These are phyloP conservation scores for Lathyrus sativus DNA, from an alignment of 306 rosid species.

Conservation along the genomic window DNA sequence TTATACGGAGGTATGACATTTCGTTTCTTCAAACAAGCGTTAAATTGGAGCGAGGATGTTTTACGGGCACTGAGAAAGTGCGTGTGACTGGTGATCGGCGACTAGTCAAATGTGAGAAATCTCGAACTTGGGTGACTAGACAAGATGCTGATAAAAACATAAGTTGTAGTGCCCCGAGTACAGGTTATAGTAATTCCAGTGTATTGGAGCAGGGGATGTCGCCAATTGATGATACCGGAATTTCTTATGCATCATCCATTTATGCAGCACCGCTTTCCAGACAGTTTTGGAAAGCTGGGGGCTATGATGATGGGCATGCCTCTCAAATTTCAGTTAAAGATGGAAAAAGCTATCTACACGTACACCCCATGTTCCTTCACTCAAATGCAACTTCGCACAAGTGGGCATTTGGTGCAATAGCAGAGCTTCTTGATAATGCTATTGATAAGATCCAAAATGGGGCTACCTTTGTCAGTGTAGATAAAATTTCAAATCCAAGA, in stretches of 20 bases:
- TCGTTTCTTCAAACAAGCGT: no score
- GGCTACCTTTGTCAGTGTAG: slow-evolving; percentile 86
- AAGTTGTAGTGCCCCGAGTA: slow-evolving; percentile 58
- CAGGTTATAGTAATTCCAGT: slow-evolving; percentile 63
- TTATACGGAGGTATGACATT: no score
- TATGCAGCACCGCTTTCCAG: slow-evolving; percentile 70
- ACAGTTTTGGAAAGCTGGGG: slow-evolving; percentile 97
- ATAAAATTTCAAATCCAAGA: slow-evolving; percentile 76
- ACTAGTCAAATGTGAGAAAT: slow-evolving; percentile 34
- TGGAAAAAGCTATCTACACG: slow-evolving; percentile 65
- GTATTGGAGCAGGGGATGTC: slow-evolving; percentile 68
- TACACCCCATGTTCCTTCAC: slow-evolving; percentile 91
- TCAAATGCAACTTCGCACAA: slow-evolving; percentile 98
- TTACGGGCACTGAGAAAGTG: slow-evolving; percentile 31
- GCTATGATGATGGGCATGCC: slow-evolving; percentile 52
- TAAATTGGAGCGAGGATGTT: slow-evolving; percentile 54
- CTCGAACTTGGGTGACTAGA: slow-evolving; percentile 21
- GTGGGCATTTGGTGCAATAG: slow-evolving; percentile 95
- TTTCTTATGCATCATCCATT: slow-evolving; percentile 55
- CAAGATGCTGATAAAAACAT: slow-evolving; percentile 57
- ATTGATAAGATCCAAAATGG: slow-evolving; percentile 96
- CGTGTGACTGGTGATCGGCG: slow-evolving; percentile 27
- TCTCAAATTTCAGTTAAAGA: slow-evolving; percentile 67
- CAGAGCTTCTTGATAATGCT: slow-evolving; percentile 92
- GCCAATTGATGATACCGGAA: slow-evolving; percentile 61